These are phyloP conservation scores for Beta lomatogona DNA, from an alignment of 179 eudicot genomes.

Conservation along the genomic window DNA sequence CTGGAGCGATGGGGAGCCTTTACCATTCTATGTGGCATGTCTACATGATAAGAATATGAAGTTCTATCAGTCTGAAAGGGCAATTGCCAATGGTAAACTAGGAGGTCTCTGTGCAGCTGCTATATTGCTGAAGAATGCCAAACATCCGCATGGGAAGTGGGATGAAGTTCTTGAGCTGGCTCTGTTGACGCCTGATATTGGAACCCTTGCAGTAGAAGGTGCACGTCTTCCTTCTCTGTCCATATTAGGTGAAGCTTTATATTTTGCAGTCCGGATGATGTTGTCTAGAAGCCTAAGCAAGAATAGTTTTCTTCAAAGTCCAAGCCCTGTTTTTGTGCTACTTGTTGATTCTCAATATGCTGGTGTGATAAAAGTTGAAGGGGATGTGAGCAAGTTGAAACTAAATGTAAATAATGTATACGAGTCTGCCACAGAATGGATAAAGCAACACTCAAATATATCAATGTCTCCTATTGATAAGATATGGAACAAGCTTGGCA, in stretches of 20 bases:
- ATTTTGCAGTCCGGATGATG: conserved; percentile 72
- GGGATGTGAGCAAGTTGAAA: conserved; percentile 74
- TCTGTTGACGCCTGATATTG: conserved; percentile 68
- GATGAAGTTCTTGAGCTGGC: conserved; percentile 84
- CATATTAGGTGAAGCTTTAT: conserved; percentile 75
- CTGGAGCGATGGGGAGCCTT: conserved; percentile 68
- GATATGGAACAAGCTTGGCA: conserved; percentile 95
- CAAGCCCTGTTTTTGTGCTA: conserved; percentile 74
- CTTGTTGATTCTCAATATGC: conserved; percentile 85
- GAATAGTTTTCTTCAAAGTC: conserved; percentile 50
- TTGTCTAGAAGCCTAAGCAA: conserved; percentile 80
- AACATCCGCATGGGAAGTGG: conserved; percentile 96
- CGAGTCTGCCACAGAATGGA: conserved; percentile 80
- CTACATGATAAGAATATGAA: conserved; percentile 59
- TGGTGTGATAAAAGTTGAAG: conserved; percentile 84
- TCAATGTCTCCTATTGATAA: conserved; percentile 78
- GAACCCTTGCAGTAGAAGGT: conserved; percentile 50
- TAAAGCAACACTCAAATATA: conserved; percentile 56
- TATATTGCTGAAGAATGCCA: conserved; percentile 69
- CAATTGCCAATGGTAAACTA: conserved; percentile 74
- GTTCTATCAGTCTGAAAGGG: conserved; percentile 86
- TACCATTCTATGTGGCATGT: conserved; percentile 74
- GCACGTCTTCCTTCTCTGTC: conserved; percentile 53
- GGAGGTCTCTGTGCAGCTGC: conserved; percentile 74
- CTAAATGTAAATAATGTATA: conserved; percentile 69